Evolutionary conservation across 345 rosid species (phyloP).

Genomic region (Lepidium sativum): DNA sequence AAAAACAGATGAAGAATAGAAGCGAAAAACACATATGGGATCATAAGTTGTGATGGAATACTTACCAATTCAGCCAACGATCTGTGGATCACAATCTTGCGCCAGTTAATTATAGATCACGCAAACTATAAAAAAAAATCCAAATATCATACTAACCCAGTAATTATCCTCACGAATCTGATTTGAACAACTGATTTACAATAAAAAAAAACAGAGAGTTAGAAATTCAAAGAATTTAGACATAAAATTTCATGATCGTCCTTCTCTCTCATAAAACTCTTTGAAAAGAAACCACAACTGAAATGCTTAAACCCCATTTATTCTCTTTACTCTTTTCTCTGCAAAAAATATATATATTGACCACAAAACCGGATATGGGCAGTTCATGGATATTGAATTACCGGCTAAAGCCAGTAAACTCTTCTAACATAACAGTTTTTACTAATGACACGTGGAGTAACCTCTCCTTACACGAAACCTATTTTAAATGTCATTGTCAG

Average conservation of each 20-base stretch:
- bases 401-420: slow-evolving; percentile 8
- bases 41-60: background rate
- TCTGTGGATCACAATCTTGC: slow-evolving; percentile 8
- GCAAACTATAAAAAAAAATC: background rate
- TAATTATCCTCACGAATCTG: slow-evolving; percentile 2
- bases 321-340: background rate
- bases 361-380: slow-evolving; percentile 36
- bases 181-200: background rate
- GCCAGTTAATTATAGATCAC: slow-evolving; percentile 11
- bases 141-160: slow-evolving; percentile 4
- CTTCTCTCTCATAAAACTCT: slow-evolving; percentile 33
- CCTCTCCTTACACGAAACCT: slow-evolving; percentile 16
- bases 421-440: background rate
- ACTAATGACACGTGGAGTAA: slow-evolving; percentile 41
- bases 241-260: slow-evolving; percentile 2
- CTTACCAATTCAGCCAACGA: slow-evolving; percentile 25
- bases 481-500: slow-evolving; percentile 17
- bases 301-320: slow-evolving; percentile 52
- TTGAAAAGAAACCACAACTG: slow-evolving; percentile 28
- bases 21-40: background rate
- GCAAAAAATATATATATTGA: background rate
- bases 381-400: slow-evolving; percentile 20
- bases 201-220: background rate
- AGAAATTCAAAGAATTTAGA: background rate
- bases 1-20: background rate